Conservation (phyloP, 2,329 filamentous ascomycete genomes). For the Tolypocladium pustulatum region DNA sequence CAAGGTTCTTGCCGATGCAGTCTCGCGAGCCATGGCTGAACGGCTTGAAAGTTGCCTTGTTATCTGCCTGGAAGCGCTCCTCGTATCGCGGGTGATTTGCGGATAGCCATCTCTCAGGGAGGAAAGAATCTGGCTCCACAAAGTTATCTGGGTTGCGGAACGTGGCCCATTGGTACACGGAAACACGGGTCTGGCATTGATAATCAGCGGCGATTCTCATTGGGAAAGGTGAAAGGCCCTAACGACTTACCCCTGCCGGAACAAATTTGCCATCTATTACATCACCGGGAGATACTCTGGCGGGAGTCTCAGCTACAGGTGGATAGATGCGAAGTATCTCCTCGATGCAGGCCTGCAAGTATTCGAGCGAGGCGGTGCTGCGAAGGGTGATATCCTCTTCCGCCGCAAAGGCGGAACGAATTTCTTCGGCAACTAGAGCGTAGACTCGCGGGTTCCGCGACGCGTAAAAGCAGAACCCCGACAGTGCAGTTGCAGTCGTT, state of each 20-base stretch:
- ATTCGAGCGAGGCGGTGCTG: slow-evolving; percentile 16
- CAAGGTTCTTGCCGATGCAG: slow-evolving; percentile 30
- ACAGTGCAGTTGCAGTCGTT: slow-evolving; percentile 21
- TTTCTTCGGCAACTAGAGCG: slow-evolving; percentile 23
- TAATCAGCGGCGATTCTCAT: neutral
- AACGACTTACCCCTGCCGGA: slow-evolving; percentile 20
- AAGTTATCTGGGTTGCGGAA: slow-evolving; percentile 34
- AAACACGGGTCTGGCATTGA: slow-evolving; percentile 25
- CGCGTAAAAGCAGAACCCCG: slow-evolving; percentile 18
- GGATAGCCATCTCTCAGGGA: slow-evolving; percentile 34
- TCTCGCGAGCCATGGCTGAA: slow-evolving; percentile 28
- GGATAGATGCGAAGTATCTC: slow-evolving; percentile 32
- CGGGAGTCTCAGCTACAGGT: slow-evolving; percentile 16
- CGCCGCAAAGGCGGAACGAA: slow-evolving; percentile 18
- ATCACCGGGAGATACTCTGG: slow-evolving; percentile 17
- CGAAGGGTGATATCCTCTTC: slow-evolving; percentile 26
- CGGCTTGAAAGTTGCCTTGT: slow-evolving; percentile 21
- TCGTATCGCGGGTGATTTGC: slow-evolving; percentile 18
- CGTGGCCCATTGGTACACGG: slow-evolving; percentile 32
- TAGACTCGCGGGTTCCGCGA: slow-evolving; percentile 17
- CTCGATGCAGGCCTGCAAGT: slow-evolving; percentile 29
- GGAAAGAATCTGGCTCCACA: slow-evolving; percentile 30
- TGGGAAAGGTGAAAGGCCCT: neutral
- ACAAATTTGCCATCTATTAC: slow-evolving; percentile 21
- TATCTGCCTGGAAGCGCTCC: slow-evolving; percentile 28